A percentile compares a stretch with the other conserved stretches of the same genome.
phyloP scores from a whole-genome alignment of 371 early-diverging fungal genomes.

The Coemansia sp. region DNA sequence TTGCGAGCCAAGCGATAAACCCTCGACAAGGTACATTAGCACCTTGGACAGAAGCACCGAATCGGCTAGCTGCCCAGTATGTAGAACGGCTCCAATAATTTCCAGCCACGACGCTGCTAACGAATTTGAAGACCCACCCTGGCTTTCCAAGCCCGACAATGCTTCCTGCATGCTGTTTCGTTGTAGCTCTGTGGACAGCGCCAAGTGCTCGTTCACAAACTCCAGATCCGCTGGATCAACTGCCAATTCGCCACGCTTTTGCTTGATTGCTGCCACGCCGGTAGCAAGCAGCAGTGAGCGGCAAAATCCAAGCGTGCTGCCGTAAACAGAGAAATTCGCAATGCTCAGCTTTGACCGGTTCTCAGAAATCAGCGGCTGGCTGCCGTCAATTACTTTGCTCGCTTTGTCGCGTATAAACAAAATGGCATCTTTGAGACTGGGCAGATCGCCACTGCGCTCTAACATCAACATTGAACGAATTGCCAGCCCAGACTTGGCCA shows the following conservation, averaged over 20 bases:
- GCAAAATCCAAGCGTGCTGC: slow-evolving; percentile 26
- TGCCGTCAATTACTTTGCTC: background rate
- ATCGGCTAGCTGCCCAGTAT: background rate
- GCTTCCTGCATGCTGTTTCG: slow-evolving; percentile 22
- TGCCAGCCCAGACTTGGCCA: slow-evolving; percentile 53
- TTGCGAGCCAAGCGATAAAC: slow-evolving; percentile 27
- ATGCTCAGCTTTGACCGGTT: background rate
- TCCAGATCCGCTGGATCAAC: slow-evolving; percentile 15
- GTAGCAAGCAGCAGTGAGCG: slow-evolving; percentile 26
- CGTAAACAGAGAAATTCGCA: slow-evolving; percentile 11
- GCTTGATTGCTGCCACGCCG: slow-evolving; percentile 3
- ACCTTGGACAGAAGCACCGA: slow-evolving; percentile 11
- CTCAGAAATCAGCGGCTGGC: background rate
- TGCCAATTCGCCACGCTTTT: background rate
- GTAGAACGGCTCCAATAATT: background rate
- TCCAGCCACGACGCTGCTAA: slow-evolving; percentile 10
- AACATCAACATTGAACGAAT: slow-evolving; percentile 6
- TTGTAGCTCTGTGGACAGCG: slow-evolving; percentile 20
- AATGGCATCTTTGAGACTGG: slow-evolving; percentile 17
- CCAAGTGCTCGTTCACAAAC: slow-evolving; percentile 15
- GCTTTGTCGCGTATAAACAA: slow-evolving; percentile 9
- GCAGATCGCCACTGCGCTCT: slow-evolving; percentile 2
- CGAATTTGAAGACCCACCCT: background rate
- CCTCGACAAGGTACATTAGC: slow-evolving; percentile 31
- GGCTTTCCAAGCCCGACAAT: background rate